Percentiles rank a stretch among this genome's conserved stretches.
Conservation (phyloP, 805 yeast genomes). For the Tetrapisispora iriomotensis region DNA sequence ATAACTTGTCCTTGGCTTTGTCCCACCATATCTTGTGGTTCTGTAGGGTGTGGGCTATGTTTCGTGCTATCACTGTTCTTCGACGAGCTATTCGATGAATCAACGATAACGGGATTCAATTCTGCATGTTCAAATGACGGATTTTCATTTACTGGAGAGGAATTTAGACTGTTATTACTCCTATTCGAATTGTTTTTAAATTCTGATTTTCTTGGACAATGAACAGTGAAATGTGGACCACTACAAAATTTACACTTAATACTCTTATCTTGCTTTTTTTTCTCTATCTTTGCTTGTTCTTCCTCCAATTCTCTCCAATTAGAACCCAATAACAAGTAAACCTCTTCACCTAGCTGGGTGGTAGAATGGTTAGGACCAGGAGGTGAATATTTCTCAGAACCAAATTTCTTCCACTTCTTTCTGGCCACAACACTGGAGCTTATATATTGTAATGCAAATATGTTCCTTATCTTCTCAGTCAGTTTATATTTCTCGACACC, state of each 20-base stretch:
- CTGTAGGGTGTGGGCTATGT: too few relatives aligned
- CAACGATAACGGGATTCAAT: too few relatives aligned
- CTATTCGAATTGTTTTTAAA: not conserved
- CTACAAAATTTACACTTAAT: slow-evolving; percentile 83
- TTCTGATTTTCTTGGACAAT: slow-evolving; percentile 53
- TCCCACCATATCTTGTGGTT: too few relatives aligned
- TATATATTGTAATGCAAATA: slow-evolving; percentile 68
- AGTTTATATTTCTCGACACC: slow-evolving; percentile 59
- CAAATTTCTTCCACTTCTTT: slow-evolving; percentile 81
- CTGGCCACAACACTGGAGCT: slow-evolving; percentile 78
- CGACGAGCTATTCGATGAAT: too few relatives aligned
- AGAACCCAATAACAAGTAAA: slow-evolving; percentile 61
- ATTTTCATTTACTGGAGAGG: not conserved
- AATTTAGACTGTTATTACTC: not conserved
- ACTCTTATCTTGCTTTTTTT: slow-evolving; percentile 35
- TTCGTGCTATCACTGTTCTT: too few relatives aligned
- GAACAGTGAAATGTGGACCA: slow-evolving; percentile 84
- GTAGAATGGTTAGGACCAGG: slow-evolving; percentile 86
- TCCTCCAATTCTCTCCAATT: slow-evolving; percentile 71
- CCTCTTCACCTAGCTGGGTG: slow-evolving; percentile 80
- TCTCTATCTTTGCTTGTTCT: slow-evolving; percentile 45
- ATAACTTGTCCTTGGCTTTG: too few relatives aligned
- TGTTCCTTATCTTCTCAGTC: slow-evolving; percentile 72
- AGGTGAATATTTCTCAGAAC: slow-evolving; percentile 60
- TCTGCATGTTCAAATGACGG: not conserved